Base-by-base conservation (phyloP, 768 basidiomycete genomes). In the Tylopilus vinaceipallidus region DNA sequence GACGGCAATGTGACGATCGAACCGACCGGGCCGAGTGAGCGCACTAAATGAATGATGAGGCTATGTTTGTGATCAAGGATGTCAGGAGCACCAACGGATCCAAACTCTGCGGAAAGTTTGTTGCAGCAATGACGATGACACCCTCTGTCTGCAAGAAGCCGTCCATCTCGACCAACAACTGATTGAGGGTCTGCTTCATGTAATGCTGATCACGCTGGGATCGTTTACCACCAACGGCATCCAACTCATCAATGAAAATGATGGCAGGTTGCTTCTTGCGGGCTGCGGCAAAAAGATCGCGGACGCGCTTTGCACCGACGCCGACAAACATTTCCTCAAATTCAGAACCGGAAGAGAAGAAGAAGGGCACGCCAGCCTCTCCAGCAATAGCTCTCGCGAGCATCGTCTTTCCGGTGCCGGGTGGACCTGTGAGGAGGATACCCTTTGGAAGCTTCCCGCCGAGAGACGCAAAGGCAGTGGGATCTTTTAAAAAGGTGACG, bases 321-420 rank as follows among this genome's bases (percentile, higher is more conserved):
- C 93, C 93, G 40, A 95, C 94, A 64, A 94, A 95, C 85, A 98
- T 95, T 69, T 98, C 95, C 65, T 98, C 95, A 56, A 98, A 98
- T 62, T 97, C 94, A 43, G 91, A 91, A 11, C 95, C 97, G 29
- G 91, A 92, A 30, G 95, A 93, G 62, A 95, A 97, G 68, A 98
- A 85, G 76, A 99, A 99, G 0, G 94, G 93, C 35, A 99, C 97
- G 14, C 88, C 95, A 14, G 97, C 97, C 74, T 99, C 97, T 40
- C 97, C 97, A 3, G 97, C 97, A 6, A 98, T 87, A 9, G 97
- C 97, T 52, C 95, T 77, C 6, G 97, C 97, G n/a, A 99, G 77
- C 80, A 98, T 81, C 3, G 67, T 68, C 54, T 68, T 68, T 65
- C 97, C 97, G 14, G 97, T 98, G 55, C 95, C 92, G 26, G 92